Evolutionary conservation across 2,329 filamentous ascomycete genomes (phyloP).

Genomic region (Paraphoma sp.): DNA sequence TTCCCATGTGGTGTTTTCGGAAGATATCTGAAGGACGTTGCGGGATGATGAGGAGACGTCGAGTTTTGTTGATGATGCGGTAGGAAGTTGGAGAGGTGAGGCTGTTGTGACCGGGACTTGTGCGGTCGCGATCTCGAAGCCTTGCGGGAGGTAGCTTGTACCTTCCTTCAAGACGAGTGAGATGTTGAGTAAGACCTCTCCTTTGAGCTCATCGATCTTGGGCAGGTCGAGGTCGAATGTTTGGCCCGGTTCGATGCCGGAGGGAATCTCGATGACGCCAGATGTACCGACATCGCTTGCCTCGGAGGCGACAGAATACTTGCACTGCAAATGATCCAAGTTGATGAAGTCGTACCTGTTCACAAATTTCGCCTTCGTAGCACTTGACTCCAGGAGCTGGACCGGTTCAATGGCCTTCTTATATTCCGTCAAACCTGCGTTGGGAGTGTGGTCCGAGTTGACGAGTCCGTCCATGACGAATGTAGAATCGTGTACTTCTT

Average conservation of each 20-base stretch:
- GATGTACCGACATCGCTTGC: conserved; percentile 6
- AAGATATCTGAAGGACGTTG: conserved; percentile 28
- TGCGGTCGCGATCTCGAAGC: conserved; percentile 46
- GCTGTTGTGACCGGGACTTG: conserved; percentile 33
- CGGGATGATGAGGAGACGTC: conserved; percentile 33
- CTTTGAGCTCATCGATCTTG: conserved; percentile 12
- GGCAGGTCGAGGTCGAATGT: conserved; percentile 35
- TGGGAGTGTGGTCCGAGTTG: conserved; percentile 51
- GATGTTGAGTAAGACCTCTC: conserved; percentile 27
- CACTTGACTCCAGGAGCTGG: conserved; percentile 32
- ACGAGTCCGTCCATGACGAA: conserved; percentile 55
- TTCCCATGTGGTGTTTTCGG: conserved; percentile 52
- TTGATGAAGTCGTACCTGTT: conserved; percentile 47
- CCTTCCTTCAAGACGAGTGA: conserved; percentile 43
- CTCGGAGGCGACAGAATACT: conserved; percentile 20
- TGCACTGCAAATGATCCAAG: conserved; percentile 42
- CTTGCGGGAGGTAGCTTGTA: conserved; percentile 40
- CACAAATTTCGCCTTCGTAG: conserved; percentile 36
- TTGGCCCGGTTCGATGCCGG: conserved; percentile 30
- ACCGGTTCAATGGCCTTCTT: conserved; percentile 55
- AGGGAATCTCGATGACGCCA: conserved; percentile 31
- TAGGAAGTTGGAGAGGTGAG: conserved; percentile 13
- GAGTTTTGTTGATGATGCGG: conserved; percentile 52
- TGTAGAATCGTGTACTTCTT: conserved; percentile 50
- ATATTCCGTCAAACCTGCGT: conserved; percentile 51